Percentiles rank a stretch among this genome's conserved stretches.
Evolutionary conservation across 1,284 basidiomycete species (phyloP).

Genomic region (Cystobasidiaceae sp.): DNA sequence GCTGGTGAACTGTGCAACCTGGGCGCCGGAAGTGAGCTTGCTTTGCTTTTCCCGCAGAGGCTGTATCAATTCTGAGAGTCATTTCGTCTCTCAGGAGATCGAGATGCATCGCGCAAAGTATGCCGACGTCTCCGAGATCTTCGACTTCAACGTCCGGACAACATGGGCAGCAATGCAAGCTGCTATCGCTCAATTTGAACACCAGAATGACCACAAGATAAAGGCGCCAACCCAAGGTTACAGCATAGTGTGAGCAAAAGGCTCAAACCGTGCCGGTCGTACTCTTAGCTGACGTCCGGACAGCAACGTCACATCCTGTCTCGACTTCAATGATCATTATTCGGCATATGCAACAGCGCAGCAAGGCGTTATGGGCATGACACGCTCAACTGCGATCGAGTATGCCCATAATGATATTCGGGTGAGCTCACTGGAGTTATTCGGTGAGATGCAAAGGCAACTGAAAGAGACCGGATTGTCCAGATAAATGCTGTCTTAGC

Average conservation of each 20-base stretch:
- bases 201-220: conserved; percentile 17
- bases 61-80: too few species aligned
- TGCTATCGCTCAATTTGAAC: conserved; percentile 19
- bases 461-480: too few species aligned
- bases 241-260: conserved; percentile 19
- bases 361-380: conserved; percentile 18
- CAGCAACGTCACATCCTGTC: conserved; percentile 11
- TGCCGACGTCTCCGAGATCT: background rate
- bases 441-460: too few species aligned
- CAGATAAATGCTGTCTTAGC: conserved; percentile 15
- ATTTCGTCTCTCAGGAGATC: background rate
- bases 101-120: conserved; percentile 10
- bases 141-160: conserved; percentile 3
- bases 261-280: background rate
- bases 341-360: conserved; percentile 17
- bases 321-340: conserved; percentile 17
- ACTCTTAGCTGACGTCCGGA: background rate
- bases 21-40: conserved; percentile 11
- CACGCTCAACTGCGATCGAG: conserved; percentile 12
- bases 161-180: conserved; percentile 26
- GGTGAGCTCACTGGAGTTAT: too few species aligned
- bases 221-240: conserved; percentile 6
- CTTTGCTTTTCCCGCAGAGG: too few species aligned
- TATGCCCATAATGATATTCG: conserved; percentile 19
- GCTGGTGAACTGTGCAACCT: conserved; percentile 28